Evolutionary conservation across 257 asterid genomes (phyloP).

Genomic region (Nicotiana paniculata): DNA sequence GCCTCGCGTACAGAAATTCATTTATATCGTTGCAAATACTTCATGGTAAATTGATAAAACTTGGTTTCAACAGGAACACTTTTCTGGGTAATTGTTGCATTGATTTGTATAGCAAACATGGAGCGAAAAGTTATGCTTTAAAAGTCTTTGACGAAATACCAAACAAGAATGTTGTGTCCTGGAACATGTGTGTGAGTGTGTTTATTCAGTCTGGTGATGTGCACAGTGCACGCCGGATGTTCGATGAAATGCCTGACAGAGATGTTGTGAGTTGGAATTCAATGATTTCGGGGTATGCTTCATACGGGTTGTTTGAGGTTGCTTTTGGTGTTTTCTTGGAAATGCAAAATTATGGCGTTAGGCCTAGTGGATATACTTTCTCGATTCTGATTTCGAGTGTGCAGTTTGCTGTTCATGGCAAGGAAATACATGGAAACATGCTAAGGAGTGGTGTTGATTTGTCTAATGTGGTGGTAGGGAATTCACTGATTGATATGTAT

Average conservation of each 20-base stretch:
- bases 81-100: slow-evolving; percentile 52
- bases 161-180: slow-evolving; percentile 42
- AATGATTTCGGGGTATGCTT: slow-evolving; percentile 48
- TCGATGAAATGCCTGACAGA: slow-evolving; percentile 61
- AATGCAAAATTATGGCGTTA: slow-evolving; percentile 34
- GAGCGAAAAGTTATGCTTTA: slow-evolving; percentile 36
- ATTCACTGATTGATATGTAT: slow-evolving; percentile 56
- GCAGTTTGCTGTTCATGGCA: slow-evolving; percentile 32
- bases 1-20: slow-evolving; percentile 22
- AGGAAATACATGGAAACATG: slow-evolving; percentile 56
- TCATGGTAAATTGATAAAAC: slow-evolving; percentile 52
- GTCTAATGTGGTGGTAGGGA: slow-evolving; percentile 50
- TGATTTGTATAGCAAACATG: slow-evolving; percentile 41
- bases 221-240: slow-evolving; percentile 36
- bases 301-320: slow-evolving; percentile 26
- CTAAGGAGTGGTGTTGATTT: slow-evolving; percentile 35
- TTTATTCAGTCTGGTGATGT: slow-evolving; percentile 21
- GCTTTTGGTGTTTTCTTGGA: slow-evolving; percentile 39
- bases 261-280: slow-evolving; percentile 73
- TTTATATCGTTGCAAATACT: slow-evolving; percentile 34
- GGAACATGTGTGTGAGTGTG: slow-evolving; percentile 50
- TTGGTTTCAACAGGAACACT: slow-evolving; percentile 33
- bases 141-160: slow-evolving; percentile 38
- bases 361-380: slow-evolving; percentile 56
- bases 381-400: slow-evolving; percentile 45